Conservation (phyloP, 352 stramenopile genomes). For the Thraustochytrium striatum region DNA sequence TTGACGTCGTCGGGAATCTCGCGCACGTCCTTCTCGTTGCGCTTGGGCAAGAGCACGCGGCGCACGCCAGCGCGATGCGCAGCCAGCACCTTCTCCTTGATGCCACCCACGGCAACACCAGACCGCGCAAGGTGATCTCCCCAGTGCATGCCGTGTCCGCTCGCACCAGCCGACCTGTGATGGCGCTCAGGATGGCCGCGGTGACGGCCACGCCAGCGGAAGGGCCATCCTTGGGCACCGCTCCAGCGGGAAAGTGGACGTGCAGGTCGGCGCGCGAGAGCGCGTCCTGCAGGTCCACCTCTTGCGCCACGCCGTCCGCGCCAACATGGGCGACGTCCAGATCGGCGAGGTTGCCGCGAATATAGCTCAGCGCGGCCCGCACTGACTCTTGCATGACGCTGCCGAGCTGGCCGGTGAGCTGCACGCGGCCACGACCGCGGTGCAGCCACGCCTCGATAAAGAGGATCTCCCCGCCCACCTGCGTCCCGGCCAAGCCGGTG, state of each 20-base stretch:
- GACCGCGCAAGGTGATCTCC: conserved; percentile 74
- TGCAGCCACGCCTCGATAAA: conserved; percentile 50
- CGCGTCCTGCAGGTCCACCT: conserved; percentile 32
- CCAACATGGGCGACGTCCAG: neutral
- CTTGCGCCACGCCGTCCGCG: neutral
- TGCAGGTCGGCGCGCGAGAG: conserved; percentile 63
- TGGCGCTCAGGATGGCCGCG: conserved; percentile 70
- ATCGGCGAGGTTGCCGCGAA: conserved; percentile 40
- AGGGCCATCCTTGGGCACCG: conserved; percentile 78
- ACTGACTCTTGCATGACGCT: conserved; percentile 42
- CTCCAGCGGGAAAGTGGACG: conserved; percentile 78
- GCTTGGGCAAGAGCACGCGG: conserved; percentile 68
- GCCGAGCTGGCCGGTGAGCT: conserved; percentile 38
- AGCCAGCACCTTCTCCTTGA: conserved; percentile 80
- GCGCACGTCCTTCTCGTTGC: conserved; percentile 69
- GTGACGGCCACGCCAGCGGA: conserved; percentile 77
- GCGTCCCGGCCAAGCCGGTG: conserved; percentile 39
- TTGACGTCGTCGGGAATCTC: conserved; percentile 65
- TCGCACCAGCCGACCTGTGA: conserved; percentile 59
- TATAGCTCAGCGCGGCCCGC: conserved; percentile 35
- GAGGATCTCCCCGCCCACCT: conserved; percentile 44
- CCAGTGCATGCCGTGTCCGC: conserved; percentile 78
- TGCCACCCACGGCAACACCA: conserved; percentile 82
- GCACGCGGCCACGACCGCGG: conserved; percentile 12
- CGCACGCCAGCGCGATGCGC: conserved; percentile 75